Base-by-base conservation (phyloP, 768 basidiomycete species). In the Agrocybe pediades region DNA sequence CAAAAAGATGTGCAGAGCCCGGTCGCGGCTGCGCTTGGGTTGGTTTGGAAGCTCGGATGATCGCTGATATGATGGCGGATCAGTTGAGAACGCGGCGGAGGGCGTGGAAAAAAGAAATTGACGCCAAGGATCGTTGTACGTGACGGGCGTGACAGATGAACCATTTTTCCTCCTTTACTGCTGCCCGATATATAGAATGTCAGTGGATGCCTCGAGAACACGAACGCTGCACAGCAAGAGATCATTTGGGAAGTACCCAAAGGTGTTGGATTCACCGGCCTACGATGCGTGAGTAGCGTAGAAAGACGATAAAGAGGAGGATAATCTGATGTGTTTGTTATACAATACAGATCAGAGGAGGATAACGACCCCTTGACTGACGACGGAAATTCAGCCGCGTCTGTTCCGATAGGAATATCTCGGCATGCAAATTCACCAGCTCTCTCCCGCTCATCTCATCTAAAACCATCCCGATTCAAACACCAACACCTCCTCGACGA, bases 281-380 rank as follows among this genome's bases (percentile, higher is more conserved):
- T 90, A 90, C 71, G 87, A 90, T 69, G 88, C 88, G 77, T 84
- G 62, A 65, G 77, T 75, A 29, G 57, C 57, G 17, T 24, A 17
- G 25, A 43, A 29, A 51, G 41, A 56, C 30, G 11, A 6, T 21
- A 21, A 25, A 39, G 39, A 11, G 21, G 19, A 17, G n/a, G 21
- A 54, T 41, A 55, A 58, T 62, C 57, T 33, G 63, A 57, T 59
- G 45, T 41, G 53, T 30, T 30, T 36, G 33, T 36, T 36, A 36
- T 36, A 36, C 66, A 89, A 36, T 36, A 36, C 66, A 89, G 87
- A 68, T 91, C 88, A 3, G 89, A 92, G 65, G 90, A 92, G 72
- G 90, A 92, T 80, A 92, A 92, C 66, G 90, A 92, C 68, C 88
- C 90, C 4, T 73, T 90, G 59, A 90, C 88, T 6, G 90, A 92